A percentile compares a stretch with the other conserved stretches of the same genome.
These are phyloP conservation scores for Clonostachys sp. DNA, from an alignment of 2,329 filamentous ascomycete genomes.

Conservation along the genomic window DNA sequence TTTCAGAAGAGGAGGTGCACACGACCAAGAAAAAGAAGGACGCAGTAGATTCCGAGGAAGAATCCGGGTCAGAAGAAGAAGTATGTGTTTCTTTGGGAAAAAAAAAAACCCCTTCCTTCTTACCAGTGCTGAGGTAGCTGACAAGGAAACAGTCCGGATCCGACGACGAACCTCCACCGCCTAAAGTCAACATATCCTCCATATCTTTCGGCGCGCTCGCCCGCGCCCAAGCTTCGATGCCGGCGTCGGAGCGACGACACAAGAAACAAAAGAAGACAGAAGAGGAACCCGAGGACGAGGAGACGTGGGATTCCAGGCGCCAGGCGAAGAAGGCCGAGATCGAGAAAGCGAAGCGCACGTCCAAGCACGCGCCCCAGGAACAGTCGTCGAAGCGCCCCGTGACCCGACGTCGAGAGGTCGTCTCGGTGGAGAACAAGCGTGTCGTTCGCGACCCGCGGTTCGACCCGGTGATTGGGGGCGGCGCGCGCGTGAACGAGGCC, in stretches of 20 bases:
- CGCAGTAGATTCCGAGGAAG: slow-evolving; percentile 5
- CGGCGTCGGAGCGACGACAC: slow-evolving; percentile 16
- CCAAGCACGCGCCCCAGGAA: slow-evolving; percentile 86
- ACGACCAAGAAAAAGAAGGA: slow-evolving; percentile 21
- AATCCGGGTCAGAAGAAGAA: slow-evolving; percentile 18
- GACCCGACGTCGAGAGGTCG: slow-evolving; percentile 70
- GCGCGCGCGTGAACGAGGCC: slow-evolving; percentile 42
- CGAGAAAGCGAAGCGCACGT: slow-evolving; percentile 35
- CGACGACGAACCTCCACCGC: slow-evolving; percentile 19
- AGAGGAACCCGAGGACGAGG: slow-evolving; percentile 9
- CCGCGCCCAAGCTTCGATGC: slow-evolving; percentile 73
- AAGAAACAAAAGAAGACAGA: slow-evolving; percentile 22
- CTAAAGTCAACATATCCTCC: slow-evolving; percentile 42
- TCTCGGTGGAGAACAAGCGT: slow-evolving; percentile 37
- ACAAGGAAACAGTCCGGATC: not conserved
- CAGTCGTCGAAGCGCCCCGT: slow-evolving; percentile 81
- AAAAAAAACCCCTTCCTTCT: not conserved
- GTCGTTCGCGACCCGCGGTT: slow-evolving; percentile 82
- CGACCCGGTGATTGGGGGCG: slow-evolving; percentile 50
- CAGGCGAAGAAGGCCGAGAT: slow-evolving; percentile 20
- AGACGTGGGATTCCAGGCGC: slow-evolving; percentile 16
- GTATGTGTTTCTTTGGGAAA: not conserved
- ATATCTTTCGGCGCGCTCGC: slow-evolving; percentile 90
- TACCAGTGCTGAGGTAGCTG: not conserved
- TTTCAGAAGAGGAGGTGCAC: slow-evolving; percentile 14